Base-by-base conservation (phyloP, 768 basidiomycete genomes). In the Tubosaeta brunneosetosa region DNA sequence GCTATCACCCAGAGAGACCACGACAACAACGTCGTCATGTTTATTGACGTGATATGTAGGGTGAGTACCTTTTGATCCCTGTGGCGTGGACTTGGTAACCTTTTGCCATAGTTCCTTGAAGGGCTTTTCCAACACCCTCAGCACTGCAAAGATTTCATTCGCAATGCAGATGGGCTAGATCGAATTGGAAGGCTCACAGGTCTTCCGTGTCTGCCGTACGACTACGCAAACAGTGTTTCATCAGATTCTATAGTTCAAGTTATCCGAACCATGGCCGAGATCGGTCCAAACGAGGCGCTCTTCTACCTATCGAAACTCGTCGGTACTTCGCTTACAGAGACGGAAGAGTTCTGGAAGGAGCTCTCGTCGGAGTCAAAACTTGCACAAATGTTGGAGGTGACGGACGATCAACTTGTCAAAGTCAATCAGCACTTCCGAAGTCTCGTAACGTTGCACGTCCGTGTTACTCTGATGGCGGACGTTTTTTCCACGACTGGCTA, bases 61-160 rank as follows among this genome's bases (percentile, higher is more conserved):
- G 91, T 91, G 68, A 70, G 81, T 64, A 22, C n/a, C 14, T 27
- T 42, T 33, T 47, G 40, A 1, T 7, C 38, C 47, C 42, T 42
- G 32, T 54, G n/a, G 36, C 40, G 31, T 4, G 22, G 22, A 19
- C n/a, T 10, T 42, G 14, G 44, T 58, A 40, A 65, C 14, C 17
- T 17, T 31, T 1, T 22, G 16, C 34, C 11, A 19, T 26, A 94
- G 91, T 94, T 97, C 69, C 77, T 94, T 49, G 92, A 94, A 67
- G 94, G 97, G 6, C 78, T 98, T 38, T 94, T 98, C 74, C 93
- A 94, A 61, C 94, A 95, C 64, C 77, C 84, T 2, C 82, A 84
- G 22, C 91, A 97, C 67, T 90, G 90, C 74, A 84, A 84, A 58
- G 95, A 97, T 60, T 97, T 97, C 66, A 82, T 97, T 54, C 73